Conservation (phyloP, 371 early-diverging fungal species). For the Globomyces sp. region DNA sequence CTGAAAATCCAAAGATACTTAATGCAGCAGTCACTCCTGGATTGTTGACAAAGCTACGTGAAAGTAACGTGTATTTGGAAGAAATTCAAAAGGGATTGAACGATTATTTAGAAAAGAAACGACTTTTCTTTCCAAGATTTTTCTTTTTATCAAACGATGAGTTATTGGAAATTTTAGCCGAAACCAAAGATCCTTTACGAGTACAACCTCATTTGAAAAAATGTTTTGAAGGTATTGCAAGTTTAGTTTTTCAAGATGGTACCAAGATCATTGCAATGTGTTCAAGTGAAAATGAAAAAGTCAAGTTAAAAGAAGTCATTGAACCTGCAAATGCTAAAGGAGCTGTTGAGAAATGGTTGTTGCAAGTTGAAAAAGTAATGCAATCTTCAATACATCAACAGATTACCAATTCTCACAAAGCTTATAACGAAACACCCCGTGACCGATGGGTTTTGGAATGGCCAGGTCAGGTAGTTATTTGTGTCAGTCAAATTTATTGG, state of each 20-base stretch:
- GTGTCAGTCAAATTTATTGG: slow-evolving; percentile 59
- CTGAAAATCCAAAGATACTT: slow-evolving; percentile 47
- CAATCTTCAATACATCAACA: slow-evolving; percentile 51
- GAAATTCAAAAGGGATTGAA: slow-evolving; percentile 60
- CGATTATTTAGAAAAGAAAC: slow-evolving; percentile 57
- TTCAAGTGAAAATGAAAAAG: slow-evolving; percentile 52
- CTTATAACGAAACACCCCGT: slow-evolving; percentile 49
- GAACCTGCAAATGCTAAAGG: slow-evolving; percentile 55
- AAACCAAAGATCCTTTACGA: slow-evolving; percentile 55
- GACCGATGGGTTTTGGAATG: slow-evolving; percentile 58
- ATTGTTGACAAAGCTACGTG: slow-evolving; percentile 40
- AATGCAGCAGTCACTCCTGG: slow-evolving; percentile 36
- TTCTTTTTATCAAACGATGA: slow-evolving; percentile 61
- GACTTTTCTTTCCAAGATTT: slow-evolving; percentile 56
- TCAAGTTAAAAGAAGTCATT: slow-evolving; percentile 52
- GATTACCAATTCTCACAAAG: slow-evolving; percentile 44
- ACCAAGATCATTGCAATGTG: slow-evolving; percentile 55
- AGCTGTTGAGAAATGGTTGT: slow-evolving; percentile 58
- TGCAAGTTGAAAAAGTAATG: slow-evolving; percentile 57
- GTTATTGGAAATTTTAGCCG: slow-evolving; percentile 53
- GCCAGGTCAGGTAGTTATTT: slow-evolving; percentile 60
- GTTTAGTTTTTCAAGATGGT: slow-evolving; percentile 52
- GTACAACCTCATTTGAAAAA: slow-evolving; percentile 60
- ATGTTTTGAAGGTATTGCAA: slow-evolving; percentile 57
- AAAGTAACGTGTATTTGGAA: slow-evolving; percentile 47